phyloP scores from a whole-genome alignment of 1,284 basidiomycete species.

The Puccinia horiana region DNA sequence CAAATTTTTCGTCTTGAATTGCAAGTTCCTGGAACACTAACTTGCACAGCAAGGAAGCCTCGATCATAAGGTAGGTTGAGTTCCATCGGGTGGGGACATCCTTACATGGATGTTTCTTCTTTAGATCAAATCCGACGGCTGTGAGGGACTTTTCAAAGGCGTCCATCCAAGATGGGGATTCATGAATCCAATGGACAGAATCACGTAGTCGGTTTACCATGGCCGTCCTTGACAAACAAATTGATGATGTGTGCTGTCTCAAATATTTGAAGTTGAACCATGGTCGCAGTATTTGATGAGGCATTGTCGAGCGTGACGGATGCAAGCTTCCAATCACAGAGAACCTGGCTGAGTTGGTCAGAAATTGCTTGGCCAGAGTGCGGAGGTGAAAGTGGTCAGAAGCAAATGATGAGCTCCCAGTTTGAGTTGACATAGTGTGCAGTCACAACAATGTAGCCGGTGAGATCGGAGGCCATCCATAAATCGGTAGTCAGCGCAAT shows the following conservation, averaged over 20 bases:
- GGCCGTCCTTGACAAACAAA: too few species aligned
- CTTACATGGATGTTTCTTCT: background rate
- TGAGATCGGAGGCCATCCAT: background rate
- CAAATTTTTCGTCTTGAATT: background rate
- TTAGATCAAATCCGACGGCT: too few species aligned
- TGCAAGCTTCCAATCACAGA: background rate
- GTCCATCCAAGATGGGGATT: too few species aligned
- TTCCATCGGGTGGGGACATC: too few species aligned
- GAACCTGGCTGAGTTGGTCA: background rate
- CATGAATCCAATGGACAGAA: too few species aligned
- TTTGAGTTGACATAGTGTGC: background rate
- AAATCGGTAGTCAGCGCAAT: background rate
- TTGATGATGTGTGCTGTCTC: too few species aligned
- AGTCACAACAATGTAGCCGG: background rate
- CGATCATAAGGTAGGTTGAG: background rate
- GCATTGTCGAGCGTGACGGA: background rate
- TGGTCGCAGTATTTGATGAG: background rate
- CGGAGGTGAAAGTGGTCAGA: background rate
- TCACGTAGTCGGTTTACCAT: background rate
- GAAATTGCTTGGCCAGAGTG: background rate
- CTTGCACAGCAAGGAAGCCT: background rate
- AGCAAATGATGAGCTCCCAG: background rate
- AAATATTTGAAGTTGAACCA: background rate
- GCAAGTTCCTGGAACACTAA: background rate
- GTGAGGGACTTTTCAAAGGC: too few species aligned